Conservation (phyloP, 768 basidiomycete species). For the Lactifluus piperatus region DNA sequence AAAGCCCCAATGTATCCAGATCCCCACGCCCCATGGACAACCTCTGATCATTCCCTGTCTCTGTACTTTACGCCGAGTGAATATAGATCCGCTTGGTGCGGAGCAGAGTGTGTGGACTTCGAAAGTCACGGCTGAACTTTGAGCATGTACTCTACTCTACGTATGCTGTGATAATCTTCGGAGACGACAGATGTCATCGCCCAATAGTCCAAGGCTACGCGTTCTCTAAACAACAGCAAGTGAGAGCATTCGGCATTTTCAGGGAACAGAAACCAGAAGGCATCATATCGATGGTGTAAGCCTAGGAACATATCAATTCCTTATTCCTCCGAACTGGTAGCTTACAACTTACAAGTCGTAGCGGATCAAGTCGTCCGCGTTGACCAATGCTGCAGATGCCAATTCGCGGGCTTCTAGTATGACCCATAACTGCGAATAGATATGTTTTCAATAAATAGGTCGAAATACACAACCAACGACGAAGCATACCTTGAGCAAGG, state of each 20-base stretch:
- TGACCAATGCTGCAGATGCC: constrained; percentile 66
- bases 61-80: no score
- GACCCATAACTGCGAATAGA: constrained; percentile 64
- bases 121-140: neutral
- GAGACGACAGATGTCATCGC: neutral
- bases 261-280: neutral
- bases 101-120: neutral
- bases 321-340: neutral
- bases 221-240: neutral
- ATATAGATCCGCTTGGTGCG: no score
- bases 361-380: constrained; percentile 80
- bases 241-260: neutral
- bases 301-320: constrained; percentile 30
- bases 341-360: constrained; percentile 63
- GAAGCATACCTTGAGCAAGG: constrained; percentile 73
- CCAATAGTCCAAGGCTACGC: neutral
- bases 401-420: constrained; percentile 89
- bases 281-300: constrained; percentile 41
- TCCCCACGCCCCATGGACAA: neutral
- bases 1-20: no score
- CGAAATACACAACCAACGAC: neutral
- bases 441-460: constrained; percentile 4
- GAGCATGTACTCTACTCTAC: neutral
- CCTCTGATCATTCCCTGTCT: neutral
- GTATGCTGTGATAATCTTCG: neutral